These are phyloP conservation scores for Pseudocercospora vitis DNA, from an alignment of 2,329 filamentous ascomycete species.

Conservation along the genomic window DNA sequence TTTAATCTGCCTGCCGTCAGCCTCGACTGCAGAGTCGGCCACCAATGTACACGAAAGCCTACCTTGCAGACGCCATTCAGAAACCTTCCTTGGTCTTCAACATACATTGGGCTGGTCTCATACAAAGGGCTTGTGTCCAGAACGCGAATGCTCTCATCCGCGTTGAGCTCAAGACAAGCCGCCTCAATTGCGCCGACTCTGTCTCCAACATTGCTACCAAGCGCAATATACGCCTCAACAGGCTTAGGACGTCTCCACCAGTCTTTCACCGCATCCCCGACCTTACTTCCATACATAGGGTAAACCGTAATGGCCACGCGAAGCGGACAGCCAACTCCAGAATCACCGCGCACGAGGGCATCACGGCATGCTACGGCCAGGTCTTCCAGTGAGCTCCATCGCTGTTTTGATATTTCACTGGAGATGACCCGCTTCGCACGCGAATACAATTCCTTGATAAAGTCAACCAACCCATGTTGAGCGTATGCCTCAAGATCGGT, in stretches of 20 bases:
- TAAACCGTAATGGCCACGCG: too few species aligned
- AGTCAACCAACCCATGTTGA: background rate
- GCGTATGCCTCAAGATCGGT: background rate
- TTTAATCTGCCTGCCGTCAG: slow-evolving; percentile 61
- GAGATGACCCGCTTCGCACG: background rate
- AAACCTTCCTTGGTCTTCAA: slow-evolving; percentile 82
- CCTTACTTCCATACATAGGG: too few species aligned
- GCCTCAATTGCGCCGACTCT: slow-evolving; percentile 80
- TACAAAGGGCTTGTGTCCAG: slow-evolving; percentile 83
- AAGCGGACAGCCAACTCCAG: too few species aligned
- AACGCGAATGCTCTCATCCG: slow-evolving; percentile 65
- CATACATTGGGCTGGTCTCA: slow-evolving; percentile 97
- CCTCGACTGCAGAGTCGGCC: background rate
- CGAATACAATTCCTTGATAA: background rate
- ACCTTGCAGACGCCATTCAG: slow-evolving; percentile 93
- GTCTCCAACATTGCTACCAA: slow-evolving; percentile 91
- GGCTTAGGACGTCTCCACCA: background rate
- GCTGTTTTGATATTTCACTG: background rate
- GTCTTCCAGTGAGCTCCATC: background rate
- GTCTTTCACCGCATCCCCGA: too few species aligned
- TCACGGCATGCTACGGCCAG: background rate
- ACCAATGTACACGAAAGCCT: background rate
- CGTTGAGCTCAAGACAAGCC: slow-evolving; percentile 76
- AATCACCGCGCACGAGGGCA: too few species aligned
- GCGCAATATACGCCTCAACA: slow-evolving; percentile 65